phyloP scores from a whole-genome alignment of 208 protist genomes.

The Endotrypanum monterogeii region DNA sequence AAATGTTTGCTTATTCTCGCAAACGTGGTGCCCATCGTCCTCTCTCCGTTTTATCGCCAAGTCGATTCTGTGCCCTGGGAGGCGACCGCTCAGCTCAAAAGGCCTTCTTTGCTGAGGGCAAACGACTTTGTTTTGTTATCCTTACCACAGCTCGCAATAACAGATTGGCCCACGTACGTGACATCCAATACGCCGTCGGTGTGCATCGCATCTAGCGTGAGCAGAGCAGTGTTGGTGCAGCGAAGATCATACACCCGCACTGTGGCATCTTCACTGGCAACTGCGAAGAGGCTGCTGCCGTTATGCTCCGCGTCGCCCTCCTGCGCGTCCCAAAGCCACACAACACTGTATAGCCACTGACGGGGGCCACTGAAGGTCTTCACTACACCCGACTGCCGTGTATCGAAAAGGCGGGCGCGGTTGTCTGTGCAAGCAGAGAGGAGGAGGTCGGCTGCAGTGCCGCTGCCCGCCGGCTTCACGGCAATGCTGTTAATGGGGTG shows the following conservation, averaged over 20 bases:
- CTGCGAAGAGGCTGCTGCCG: conserved; percentile 53
- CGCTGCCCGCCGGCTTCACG: conserved; percentile 40
- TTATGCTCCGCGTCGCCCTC: conserved; percentile 41
- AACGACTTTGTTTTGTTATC: conserved; percentile 81
- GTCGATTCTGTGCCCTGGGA: no score
- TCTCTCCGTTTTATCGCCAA: no score
- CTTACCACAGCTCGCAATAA: conserved; percentile 77
- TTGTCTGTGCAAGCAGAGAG: conserved; percentile 85
- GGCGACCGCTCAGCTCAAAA: not conserved
- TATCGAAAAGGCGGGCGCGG: conserved; percentile 79
- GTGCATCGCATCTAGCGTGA: conserved; percentile 76
- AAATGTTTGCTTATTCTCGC: no score
- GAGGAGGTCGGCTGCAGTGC: conserved; percentile 53
- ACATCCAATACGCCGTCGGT: conserved; percentile 85
- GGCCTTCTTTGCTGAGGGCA: conserved; percentile 43
- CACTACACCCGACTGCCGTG: conserved; percentile 48
- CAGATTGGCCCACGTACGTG: conserved; percentile 59
- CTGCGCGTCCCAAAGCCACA: conserved; percentile 65
- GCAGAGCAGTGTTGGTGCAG: conserved; percentile 51
- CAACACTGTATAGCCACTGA: conserved; percentile 83
- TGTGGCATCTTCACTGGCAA: conserved; percentile 66
- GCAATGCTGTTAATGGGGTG: conserved; percentile 73
- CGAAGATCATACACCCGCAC: conserved; percentile 82
- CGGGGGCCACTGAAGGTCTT: conserved; percentile 79
- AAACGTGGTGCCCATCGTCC: no score